Base-by-base conservation (phyloP, 2,329 filamentous ascomycete genomes). In the Verticillium nonalfalfae region DNA sequence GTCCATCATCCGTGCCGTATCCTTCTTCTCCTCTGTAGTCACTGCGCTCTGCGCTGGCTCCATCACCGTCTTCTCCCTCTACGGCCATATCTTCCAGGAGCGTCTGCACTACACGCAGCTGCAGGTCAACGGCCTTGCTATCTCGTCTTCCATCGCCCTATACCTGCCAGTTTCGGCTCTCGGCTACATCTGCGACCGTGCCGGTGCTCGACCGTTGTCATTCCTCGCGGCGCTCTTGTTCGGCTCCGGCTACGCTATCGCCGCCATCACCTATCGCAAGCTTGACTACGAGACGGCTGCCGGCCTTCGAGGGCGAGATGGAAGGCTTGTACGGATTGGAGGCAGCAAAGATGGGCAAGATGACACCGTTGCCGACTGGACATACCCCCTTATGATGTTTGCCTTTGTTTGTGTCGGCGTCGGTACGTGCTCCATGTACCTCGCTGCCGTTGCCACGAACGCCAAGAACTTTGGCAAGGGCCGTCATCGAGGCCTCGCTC, bases 401-500 rank as follows among this genome's bases (percentile, higher is more conserved):
- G 89, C 93, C 1, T 99, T 98, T 73, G 81, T 93, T 56, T 83
- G 85, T 59, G 87, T 99, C 62, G 95, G 95, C 1, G 83, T 89
- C 64, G 94, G 87, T 5, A 97, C 94, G 0, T 91, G 90, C 66
- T 86, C 86, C 73, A 93, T 98, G 86, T 99, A 98, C 74, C 81
- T 98, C 61, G 85, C 88, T 58, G 89, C 92, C 1, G 89, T 99
- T n/a, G 94, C 94, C 7, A 96, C 94, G 0, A 97, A 93, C 71
- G 95, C 95, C 39, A 99, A 99, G 85, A 99, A 98, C 77, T 99
- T 98, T 76, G 93, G 93, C 57, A 87, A 90, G 63, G 92, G 93
- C 4, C 90, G 89, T 70, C 89, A 96, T 70, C 90, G 94, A 69
- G 95, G 95, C 0, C 78, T 99, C 58, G 94, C 96, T 63, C 81